phyloP scores from a whole-genome alignment of 768 basidiomycete species.

The Pulveroboletus sp. region DNA sequence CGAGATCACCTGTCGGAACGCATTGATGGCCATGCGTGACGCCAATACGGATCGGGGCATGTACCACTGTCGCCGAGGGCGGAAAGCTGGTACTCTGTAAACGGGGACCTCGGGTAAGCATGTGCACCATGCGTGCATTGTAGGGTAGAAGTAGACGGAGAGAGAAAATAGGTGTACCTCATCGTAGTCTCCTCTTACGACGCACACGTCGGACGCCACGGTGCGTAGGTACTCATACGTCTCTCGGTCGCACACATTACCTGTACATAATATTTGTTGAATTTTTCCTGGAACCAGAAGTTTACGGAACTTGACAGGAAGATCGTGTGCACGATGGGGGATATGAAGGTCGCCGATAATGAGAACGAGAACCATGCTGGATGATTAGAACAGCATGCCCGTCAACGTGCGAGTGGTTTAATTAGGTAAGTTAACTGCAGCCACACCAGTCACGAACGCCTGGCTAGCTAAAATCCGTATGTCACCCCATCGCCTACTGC shows the following conservation, averaged over 20 bases:
- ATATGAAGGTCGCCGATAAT: conserved; percentile 98
- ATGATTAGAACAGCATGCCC: conserved; percentile 2
- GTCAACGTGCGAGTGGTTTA: not conserved
- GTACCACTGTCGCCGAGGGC: conserved; percentile 71
- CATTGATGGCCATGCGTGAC: conserved; percentile 92
- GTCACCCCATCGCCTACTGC: not conserved
- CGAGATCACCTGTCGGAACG: conserved; percentile 87
- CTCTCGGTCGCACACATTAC: conserved; percentile 95
- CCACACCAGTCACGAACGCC: not conserved
- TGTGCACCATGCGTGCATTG: not conserved
- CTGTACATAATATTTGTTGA: conserved; percentile 95
- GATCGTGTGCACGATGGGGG: conserved; percentile 83
- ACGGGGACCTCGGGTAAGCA: conserved; percentile 1
- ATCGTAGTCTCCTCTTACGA: conserved; percentile 93
- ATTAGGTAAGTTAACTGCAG: conserved; percentile 24
- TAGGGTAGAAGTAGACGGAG: not conserved
- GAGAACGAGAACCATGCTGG: conserved; percentile 73
- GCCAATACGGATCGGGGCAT: conserved; percentile 86
- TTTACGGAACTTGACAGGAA: conserved; percentile 96
- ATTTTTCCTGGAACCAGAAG: conserved; percentile 95
- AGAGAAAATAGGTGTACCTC: conserved; percentile 51
- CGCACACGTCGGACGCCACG: conserved; percentile 88
- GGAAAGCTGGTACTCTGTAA: conserved; percentile 66
- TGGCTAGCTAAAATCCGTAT: not conserved
- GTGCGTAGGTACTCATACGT: conserved; percentile 95